Evolutionary conservation across 306 rosid genomes (phyloP).

Genomic region (Heteromeles arbutifolia): DNA sequence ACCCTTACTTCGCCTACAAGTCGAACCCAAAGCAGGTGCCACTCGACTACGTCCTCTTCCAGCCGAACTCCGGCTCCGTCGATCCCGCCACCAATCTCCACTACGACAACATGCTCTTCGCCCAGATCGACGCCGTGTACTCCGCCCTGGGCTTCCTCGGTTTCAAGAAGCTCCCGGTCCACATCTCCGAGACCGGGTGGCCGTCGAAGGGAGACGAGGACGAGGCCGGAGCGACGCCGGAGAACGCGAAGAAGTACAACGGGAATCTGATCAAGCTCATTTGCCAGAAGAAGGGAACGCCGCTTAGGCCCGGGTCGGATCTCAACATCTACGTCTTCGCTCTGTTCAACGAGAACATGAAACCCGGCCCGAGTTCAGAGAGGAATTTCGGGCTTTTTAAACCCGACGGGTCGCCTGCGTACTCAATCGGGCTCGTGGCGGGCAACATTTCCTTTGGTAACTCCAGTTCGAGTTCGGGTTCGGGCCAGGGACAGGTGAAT

Average conservation of each 20-base stretch:
- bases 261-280: conserved; percentile 64
- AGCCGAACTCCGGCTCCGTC: conserved; percentile 65
- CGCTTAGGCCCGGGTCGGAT: conserved; percentile 59
- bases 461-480: background rate
- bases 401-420: conserved; percentile 76
- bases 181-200: conserved; percentile 97
- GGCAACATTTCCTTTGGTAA: conserved; percentile 17
- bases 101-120: conserved; percentile 89
- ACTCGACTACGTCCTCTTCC: conserved; percentile 72
- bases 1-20: conserved; percentile 94
- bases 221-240: conserved; percentile 72
- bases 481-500: conserved; percentile 6
- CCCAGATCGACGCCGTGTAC: conserved; percentile 92
- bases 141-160: conserved; percentile 52
- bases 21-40: conserved; percentile 63
- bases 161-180: conserved; percentile 63
- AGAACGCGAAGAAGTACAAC: conserved; percentile 85
- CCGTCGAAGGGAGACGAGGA: conserved; percentile 88
- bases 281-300: conserved; percentile 62
- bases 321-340: conserved; percentile 90
- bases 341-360: conserved; percentile 87
- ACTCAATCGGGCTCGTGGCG: conserved; percentile 40
- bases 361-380: conserved; percentile 93
- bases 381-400: conserved; percentile 86
- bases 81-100: conserved; percentile 65